Evolutionary conservation across 2,329 filamentous ascomycete species (phyloP), one percentile per base, ranked within the genome.

Genomic region (Blumeriella jaapii): DNA sequence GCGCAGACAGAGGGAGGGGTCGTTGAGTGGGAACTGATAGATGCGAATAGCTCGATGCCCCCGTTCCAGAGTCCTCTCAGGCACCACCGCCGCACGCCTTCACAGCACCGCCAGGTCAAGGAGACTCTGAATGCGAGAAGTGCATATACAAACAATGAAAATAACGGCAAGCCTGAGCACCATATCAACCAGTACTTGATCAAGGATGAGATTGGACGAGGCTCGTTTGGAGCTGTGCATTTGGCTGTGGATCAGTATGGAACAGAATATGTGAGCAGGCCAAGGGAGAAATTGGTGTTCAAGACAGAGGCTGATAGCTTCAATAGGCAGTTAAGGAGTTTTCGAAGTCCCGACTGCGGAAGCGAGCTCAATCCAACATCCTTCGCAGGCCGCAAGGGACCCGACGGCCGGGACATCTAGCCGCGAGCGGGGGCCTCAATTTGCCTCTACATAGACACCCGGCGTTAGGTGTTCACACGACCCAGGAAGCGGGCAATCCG

Each of bases 181-280:
- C 74, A 77, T 39, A 89, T 96, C 62, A 96, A 96, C 58, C 89
- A 96, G 61, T 98, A 96, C 58, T 69, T 81, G 39, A 91, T 98
- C 54, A 78, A 82, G 58, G 82, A 93, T 57, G 89, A 96, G 65
- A 95, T 98, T 51, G 91, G 91, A n/a, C 71, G 86, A 46, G 91
- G 91, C 12, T 96, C 89, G 0, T 98, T 93, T 57, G 91, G 91
- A 6, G 81, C 87, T 8, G 91, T 98, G 10, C 86, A 96, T 60
- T 66, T 89, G 13, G 91, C 86, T 14, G 76, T 75, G 2, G 89
- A 98, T 61, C 86, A 94, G 58, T 91, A 79, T 61, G 89, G 86
- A 26, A 74, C 76, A 33, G 86, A 96, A 82, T 96, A 81, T 71
- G 89, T 93, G 68, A 69, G 80, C 34, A 38, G 11, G 15, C 25